Base-by-base conservation (phyloP, 495 filamentous ascomycete genomes). In the Durotheca rogersii region DNA sequence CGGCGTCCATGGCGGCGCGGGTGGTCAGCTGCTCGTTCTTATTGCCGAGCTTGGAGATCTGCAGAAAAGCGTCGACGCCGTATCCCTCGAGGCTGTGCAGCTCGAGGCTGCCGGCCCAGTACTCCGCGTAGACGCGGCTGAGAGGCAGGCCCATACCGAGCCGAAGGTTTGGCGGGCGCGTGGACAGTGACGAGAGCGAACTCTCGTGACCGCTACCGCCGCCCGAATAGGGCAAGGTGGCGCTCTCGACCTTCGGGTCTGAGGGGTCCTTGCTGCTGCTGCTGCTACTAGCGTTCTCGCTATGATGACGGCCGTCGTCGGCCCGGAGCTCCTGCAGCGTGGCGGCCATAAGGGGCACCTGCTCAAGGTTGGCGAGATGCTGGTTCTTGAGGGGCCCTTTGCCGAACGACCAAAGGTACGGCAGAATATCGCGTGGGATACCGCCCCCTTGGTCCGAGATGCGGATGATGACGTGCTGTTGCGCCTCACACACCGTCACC, bases 21-120 rank as follows among this genome's bases (percentile, higher is more conserved):
- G 88, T 94, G 7, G 84, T 93, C 40, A 99, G 72, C 66, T 95
- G 91, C 74, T 99, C 93, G 63, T 96, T 96, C 76, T 96, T 96
- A 69, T 99, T 99, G 15, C 93, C 93, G 44, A 99, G 77, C 69
- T 96, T 96, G 4, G 89, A 92, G 29, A 99, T 95, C 68, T 97
- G 92, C 51, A 99, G 67, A 65, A 97, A 99, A 1, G 88, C 92
- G 72, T 99, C 93, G n/a, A 94, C 90, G 1, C 93, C 93, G 58
- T 96, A 99, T 0, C 93, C 93, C 59, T 97, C 93, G 27, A 99
- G 70, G 65, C 85, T 95, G 66, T 97, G 93, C 51, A 97, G 62
- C 64, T 96, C 89, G 17, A 99, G 68, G 64, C 81, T 92, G 1
- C 93, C 93, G 6, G 94, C 93, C 93, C 93, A 99, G 69, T 97